Evolutionary conservation across 495 filamentous ascomycete genomes (phyloP).

Genomic region (Penicillium macrosclerotiorum): DNA sequence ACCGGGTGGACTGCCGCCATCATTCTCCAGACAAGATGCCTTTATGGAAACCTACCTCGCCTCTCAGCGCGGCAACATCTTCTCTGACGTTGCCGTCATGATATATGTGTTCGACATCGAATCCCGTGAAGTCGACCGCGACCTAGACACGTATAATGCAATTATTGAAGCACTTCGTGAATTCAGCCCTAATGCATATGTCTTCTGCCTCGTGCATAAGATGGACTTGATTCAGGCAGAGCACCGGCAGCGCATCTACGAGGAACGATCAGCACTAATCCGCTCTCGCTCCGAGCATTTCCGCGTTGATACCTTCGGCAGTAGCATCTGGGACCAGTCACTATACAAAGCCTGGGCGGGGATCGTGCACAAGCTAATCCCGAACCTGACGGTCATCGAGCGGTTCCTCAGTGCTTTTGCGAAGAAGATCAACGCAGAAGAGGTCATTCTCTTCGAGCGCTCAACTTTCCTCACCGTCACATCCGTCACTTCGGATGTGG

Average conservation of each 20-base stretch:
- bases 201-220: conserved; percentile 96
- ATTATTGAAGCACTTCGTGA: conserved; percentile 83
- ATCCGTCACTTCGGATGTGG: conserved; percentile 69
- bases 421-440: conserved; percentile 81
- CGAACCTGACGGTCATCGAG: conserved; percentile 88
- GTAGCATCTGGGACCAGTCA: conserved; percentile 97
- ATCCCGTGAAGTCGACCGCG: conserved; percentile 85
- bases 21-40: conserved; percentile 74
- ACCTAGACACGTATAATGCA: conserved; percentile 82
- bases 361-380: conserved; percentile 94
- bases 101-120: conserved; percentile 99
- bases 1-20: not conserved
- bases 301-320: conserved; percentile 72
- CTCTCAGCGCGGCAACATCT: conserved; percentile 91
- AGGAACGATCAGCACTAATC: conserved; percentile 71
- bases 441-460: conserved; percentile 92
- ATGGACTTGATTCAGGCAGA: conserved; percentile 92
- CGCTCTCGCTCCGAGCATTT: conserved; percentile 72
- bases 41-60: conserved; percentile 98
- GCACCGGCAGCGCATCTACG: conserved; percentile 74
- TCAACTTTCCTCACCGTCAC: conserved; percentile 94
- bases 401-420: conserved; percentile 74
- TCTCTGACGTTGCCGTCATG: conserved; percentile 90
- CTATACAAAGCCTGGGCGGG: conserved; percentile 98
- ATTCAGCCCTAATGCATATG: conserved; percentile 75